A percentile compares a stretch with the other conserved stretches of the same genome.
phyloP scores from a whole-genome alignment of 1,139 yeast genomes.

The Geotrichum reessii region DNA sequence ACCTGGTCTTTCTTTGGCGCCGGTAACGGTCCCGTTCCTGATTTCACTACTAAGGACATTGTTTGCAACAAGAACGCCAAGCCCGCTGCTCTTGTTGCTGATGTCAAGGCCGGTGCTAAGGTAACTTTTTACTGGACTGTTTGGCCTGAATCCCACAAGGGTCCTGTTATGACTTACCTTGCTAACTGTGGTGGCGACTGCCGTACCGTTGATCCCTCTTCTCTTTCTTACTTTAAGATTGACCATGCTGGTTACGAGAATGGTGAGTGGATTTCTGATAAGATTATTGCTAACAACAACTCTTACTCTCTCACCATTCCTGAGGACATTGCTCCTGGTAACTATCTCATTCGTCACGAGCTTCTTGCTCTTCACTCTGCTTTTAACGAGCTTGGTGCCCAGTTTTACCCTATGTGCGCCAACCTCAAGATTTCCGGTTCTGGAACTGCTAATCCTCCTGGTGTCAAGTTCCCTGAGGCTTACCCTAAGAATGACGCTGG shows the following conservation, averaged over 20 bases:
- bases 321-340: constrained; percentile 15
- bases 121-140: constrained; percentile 17
- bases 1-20: constrained; percentile 17
- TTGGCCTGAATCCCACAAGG: constrained; percentile 17
- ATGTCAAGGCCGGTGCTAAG: constrained; percentile 13
- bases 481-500: constrained; percentile 18
- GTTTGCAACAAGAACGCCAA: constrained; percentile 15
- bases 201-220: constrained; percentile 11
- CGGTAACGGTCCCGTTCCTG: constrained; percentile 18
- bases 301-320: constrained; percentile 18
- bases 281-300: constrained; percentile 16
- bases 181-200: constrained; percentile 17
- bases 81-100: constrained; percentile 10
- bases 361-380: constrained; percentile 16
- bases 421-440: constrained; percentile 19
- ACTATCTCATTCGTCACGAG: constrained; percentile 19
- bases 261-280: constrained; percentile 13
- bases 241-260: constrained; percentile 16
- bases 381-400: constrained; percentile 11
- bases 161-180: constrained; percentile 19
- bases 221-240: constrained; percentile 18
- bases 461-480: constrained; percentile 21
- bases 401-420: constrained; percentile 18
- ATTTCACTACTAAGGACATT: constrained; percentile 15
- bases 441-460: constrained; percentile 18